Evolutionary conservation across 2,329 filamentous ascomycete genomes (phyloP).

Genomic region (Cladobotryum protrusum): DNA sequence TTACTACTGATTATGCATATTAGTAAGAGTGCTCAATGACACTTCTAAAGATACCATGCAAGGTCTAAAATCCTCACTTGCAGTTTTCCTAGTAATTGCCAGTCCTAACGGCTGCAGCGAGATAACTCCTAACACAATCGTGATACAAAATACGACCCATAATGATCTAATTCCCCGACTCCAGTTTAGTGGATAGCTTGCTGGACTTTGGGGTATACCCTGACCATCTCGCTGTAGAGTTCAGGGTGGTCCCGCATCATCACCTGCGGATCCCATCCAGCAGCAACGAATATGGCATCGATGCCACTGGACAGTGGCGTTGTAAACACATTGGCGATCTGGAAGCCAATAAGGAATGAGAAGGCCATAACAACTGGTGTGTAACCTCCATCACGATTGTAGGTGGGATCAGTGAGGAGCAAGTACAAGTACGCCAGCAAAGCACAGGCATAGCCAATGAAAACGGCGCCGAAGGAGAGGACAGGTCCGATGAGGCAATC

Average conservation of each 20-base stretch:
- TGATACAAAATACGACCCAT: no score
- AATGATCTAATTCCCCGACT: neutral
- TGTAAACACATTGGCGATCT: slow-evolving; percentile 84
- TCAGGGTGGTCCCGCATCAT: slow-evolving; percentile 76
- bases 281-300: slow-evolving; percentile 84
- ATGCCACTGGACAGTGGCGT: slow-evolving; percentile 84
- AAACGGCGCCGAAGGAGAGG: slow-evolving; percentile 70
- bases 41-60: no score
- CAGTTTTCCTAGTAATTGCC: no score
- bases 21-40: no score
- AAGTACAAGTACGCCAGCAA: slow-evolving; percentile 85
- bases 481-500: slow-evolving; percentile 76
- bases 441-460: slow-evolving; percentile 76
- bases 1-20: no score
- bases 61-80: no score
- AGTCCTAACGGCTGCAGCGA: no score
- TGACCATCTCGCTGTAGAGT: slow-evolving; percentile 70
- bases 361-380: slow-evolving; percentile 78
- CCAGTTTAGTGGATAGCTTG: slow-evolving; percentile 53
- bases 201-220: slow-evolving; percentile 79
- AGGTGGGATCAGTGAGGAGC: slow-evolving; percentile 69
- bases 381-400: slow-evolving; percentile 63
- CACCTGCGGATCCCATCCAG: slow-evolving; percentile 63
- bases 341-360: slow-evolving; percentile 81
- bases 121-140: no score